Evolutionary conservation across 2,329 filamentous ascomycete species (phyloP).

Genomic region (Claviceps arundinis): DNA sequence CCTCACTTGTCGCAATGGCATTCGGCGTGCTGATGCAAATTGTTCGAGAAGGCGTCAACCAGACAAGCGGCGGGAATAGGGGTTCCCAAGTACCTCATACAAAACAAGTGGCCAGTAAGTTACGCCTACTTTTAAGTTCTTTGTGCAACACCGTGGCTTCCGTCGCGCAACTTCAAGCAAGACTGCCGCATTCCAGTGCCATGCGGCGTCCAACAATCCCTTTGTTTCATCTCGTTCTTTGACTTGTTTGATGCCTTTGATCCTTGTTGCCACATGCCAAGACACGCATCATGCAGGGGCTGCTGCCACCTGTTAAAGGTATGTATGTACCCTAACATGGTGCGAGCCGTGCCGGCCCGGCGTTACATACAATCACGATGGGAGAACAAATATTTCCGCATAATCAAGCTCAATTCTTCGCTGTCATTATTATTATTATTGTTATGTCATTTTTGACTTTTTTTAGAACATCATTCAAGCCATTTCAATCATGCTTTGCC

Average conservation of each 20-base stretch:
- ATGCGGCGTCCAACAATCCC: not conserved
- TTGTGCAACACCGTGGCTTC: too few relatives aligned
- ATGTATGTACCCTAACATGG: not conserved
- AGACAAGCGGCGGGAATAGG: too few relatives aligned
- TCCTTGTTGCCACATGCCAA: not conserved
- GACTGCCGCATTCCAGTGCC: constrained; percentile 1
- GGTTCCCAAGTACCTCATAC: too few relatives aligned
- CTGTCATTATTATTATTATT: not conserved
- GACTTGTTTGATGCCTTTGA: not conserved
- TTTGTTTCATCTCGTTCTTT: not conserved
- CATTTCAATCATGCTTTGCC: too few relatives aligned
- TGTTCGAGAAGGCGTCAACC: too few relatives aligned
- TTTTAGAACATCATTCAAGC: too few relatives aligned
- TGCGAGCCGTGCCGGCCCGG: not conserved
- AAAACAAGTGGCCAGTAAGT: too few relatives aligned
- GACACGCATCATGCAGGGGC: not conserved
- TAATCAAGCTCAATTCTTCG: not conserved
- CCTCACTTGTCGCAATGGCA: too few relatives aligned
- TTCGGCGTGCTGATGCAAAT: too few relatives aligned
- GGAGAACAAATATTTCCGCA: not conserved
- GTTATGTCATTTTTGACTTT: not conserved
- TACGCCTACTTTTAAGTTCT: too few relatives aligned
- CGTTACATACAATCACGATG: not conserved
- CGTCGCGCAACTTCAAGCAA: not conserved
- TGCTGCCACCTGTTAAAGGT: not conserved